Conservation (phyloP, 1,284 basidiomycete genomes). For the Ustilago sp. region DNA sequence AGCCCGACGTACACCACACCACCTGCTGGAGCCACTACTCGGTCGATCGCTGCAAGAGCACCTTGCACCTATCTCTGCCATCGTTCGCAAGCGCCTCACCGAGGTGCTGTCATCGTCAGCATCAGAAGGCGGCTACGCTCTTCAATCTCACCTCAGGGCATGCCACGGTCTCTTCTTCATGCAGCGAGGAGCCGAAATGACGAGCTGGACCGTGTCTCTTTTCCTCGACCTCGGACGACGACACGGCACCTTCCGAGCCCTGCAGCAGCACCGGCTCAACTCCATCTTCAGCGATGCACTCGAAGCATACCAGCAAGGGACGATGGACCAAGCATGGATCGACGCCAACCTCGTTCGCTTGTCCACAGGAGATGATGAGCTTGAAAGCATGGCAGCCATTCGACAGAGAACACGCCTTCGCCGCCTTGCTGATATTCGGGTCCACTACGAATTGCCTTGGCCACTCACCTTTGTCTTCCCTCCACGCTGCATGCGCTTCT, state of each 20-base stretch:
- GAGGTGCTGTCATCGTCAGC: slow-evolving; percentile 28
- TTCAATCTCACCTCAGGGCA: slow-evolving; percentile 34
- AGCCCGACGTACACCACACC: slow-evolving; percentile 6
- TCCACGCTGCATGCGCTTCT: slow-evolving; percentile 23
- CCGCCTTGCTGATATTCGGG: slow-evolving; percentile 34
- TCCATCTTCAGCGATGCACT: slow-evolving; percentile 37
- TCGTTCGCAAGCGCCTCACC: slow-evolving; percentile 45
- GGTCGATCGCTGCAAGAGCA: slow-evolving; percentile 34
- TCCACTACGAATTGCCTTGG: slow-evolving; percentile 52
- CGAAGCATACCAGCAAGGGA: slow-evolving; percentile 17
- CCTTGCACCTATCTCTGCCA: slow-evolving; percentile 39
- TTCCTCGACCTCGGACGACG: slow-evolving; percentile 36
- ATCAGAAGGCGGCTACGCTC: slow-evolving; percentile 36
- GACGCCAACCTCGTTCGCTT: slow-evolving; percentile 41
- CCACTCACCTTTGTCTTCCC: slow-evolving; percentile 41
- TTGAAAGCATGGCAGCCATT: slow-evolving; percentile 15
- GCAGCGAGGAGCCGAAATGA: slow-evolving; percentile 46
- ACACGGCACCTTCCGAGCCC: slow-evolving; percentile 22
- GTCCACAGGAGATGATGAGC: slow-evolving; percentile 15
- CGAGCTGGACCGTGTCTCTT: slow-evolving; percentile 38
- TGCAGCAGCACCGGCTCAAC: slow-evolving; percentile 31
- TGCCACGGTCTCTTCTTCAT: slow-evolving; percentile 49
- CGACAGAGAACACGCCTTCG: slow-evolving; percentile 25
- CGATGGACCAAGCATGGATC: slow-evolving; percentile 26
- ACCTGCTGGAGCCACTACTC: slow-evolving; percentile 38